Base-by-base conservation (phyloP, 306 rosid species). In the Albizia julibrissin region DNA sequence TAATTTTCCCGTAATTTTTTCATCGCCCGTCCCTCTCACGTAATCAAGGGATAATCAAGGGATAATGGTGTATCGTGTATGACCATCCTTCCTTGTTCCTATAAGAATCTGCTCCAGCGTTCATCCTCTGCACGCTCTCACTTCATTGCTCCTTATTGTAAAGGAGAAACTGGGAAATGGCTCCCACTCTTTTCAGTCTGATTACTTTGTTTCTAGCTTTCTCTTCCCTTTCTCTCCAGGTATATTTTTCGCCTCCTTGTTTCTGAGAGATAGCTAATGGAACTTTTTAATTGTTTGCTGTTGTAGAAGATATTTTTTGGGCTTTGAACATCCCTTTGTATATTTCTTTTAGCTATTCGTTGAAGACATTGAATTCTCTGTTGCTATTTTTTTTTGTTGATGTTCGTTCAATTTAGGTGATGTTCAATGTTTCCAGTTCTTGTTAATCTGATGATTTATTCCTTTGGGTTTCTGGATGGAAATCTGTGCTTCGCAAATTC, bases 211-310 rank as follows among this genome's bases (percentile, higher is more conserved):
- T 89, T 26, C 7, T 89, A 22, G 54, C 79, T 75, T 11, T 85
- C 81, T 84, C 86, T 33, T 49, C 46, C 47, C 85, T 33, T 39
- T 73, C 46, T 75, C 75, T 72, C 2, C 87, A 62, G 89, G 97
- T 85, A 37, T 70, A 31, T 22, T 46, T 40, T 37, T 64, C 6
- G 15, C 14, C 49, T 43, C 69, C 27, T 47, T 24, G 6, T 54
- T 69, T 82, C 39, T 46, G 9, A 37, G 42, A 34, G 40, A 34
- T 7, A 33, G 0, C 72, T 6, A 8, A 8, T 34, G 14, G 39
- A 37, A n/a, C 21, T 21, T 59, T 21, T 37, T 37, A 18, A 15
- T 21, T 68, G 72, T 68, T 37, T 37, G 47, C 47, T 66, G 15
- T 9, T 37, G 6, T 26, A 3, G 33, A 24, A 59, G 29, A 69